Evolutionary conservation across 148 eudicot species (phyloP).

Genomic region (Polygonum aviculare): DNA sequence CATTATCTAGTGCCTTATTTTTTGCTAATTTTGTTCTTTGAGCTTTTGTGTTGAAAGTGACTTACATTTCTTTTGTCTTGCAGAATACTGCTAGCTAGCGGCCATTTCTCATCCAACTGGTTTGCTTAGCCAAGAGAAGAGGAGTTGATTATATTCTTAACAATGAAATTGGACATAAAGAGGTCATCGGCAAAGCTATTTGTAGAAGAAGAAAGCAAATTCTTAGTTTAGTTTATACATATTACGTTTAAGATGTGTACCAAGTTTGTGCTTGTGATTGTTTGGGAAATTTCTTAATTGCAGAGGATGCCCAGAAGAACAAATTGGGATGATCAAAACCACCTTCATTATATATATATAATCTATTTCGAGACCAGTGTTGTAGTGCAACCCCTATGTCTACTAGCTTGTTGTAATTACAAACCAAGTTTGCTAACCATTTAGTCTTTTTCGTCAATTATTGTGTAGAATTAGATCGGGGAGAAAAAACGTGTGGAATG

Average conservation of each 20-base stretch:
- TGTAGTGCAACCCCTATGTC: not conserved
- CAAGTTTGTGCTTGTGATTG: constrained; percentile 4
- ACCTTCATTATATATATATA: not conserved
- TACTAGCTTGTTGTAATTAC: not conserved
- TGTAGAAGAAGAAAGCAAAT: constrained; percentile 5
- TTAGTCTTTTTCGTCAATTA: not conserved
- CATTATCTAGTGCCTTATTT: not conserved
- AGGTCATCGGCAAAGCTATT: not conserved
- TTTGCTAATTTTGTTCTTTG: not conserved
- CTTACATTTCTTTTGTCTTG: not conserved
- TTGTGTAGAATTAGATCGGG: too few species aligned
- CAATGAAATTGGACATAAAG: constrained; percentile 4
- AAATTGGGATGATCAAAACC: not conserved
- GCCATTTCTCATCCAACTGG: not conserved
- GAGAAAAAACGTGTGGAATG: not conserved
- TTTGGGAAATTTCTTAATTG: not conserved
- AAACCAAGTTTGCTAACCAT: not conserved
- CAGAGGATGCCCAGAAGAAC: not conserved
- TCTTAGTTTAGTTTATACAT: not conserved
- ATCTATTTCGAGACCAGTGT: not conserved
- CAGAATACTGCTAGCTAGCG: constrained; percentile 9
- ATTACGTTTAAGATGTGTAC: constrained; percentile 2
- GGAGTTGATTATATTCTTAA: not conserved
- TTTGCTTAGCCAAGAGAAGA: not conserved
- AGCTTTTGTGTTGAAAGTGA: not conserved